These are phyloP conservation scores for Helicosporidium sp. DNA, from an alignment of 139 green algal species.

Conservation along the genomic window DNA sequence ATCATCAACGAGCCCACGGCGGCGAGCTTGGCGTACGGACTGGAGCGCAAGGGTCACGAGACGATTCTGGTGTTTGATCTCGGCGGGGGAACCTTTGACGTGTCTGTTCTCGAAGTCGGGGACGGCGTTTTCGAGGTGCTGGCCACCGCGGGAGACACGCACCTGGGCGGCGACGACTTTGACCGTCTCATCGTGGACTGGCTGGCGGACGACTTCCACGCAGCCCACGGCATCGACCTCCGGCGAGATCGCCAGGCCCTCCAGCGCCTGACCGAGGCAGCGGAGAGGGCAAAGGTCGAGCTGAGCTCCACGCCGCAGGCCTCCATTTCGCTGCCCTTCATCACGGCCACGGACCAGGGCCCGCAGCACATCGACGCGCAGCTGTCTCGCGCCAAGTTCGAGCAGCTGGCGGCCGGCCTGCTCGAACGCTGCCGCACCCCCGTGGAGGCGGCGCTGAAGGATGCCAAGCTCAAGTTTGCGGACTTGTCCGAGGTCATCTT, in stretches of 20 bases:
- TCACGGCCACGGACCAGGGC: constrained; percentile 80
- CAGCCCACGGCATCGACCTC: constrained; percentile 85
- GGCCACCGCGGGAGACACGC: constrained; percentile 97
- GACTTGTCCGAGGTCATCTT: constrained; percentile 95
- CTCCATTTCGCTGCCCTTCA: constrained; percentile 99
- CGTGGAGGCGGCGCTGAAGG: constrained; percentile 75
- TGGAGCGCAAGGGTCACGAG: constrained; percentile 93
- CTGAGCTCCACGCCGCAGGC: constrained; percentile 68
- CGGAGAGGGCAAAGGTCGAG: constrained; percentile 96
- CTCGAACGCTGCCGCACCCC: constrained; percentile 82
- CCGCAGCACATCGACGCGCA: constrained; percentile 23
- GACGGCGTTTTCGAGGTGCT: constrained; percentile 94
- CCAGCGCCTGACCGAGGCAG: constrained; percentile 79
- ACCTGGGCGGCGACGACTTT: constrained; percentile 96
- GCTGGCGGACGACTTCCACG: constrained; percentile 42
- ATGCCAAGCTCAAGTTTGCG: constrained; percentile 54
- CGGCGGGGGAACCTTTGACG: constrained; percentile 90
- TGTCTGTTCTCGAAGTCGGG: constrained; percentile 96
- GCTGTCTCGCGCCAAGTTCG: constrained; percentile 56
- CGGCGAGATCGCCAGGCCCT: constrained; percentile 80
- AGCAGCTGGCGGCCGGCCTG: constrained; percentile 61
- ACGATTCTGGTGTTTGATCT: constrained; percentile 83
- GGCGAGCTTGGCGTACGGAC: constrained; percentile 82
- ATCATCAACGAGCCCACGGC: constrained; percentile 99
- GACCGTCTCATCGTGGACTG: constrained; percentile 69